These are phyloP conservation scores for Colletotrichum phormii DNA, from an alignment of 2,329 filamentous ascomycete species.

Conservation along the genomic window DNA sequence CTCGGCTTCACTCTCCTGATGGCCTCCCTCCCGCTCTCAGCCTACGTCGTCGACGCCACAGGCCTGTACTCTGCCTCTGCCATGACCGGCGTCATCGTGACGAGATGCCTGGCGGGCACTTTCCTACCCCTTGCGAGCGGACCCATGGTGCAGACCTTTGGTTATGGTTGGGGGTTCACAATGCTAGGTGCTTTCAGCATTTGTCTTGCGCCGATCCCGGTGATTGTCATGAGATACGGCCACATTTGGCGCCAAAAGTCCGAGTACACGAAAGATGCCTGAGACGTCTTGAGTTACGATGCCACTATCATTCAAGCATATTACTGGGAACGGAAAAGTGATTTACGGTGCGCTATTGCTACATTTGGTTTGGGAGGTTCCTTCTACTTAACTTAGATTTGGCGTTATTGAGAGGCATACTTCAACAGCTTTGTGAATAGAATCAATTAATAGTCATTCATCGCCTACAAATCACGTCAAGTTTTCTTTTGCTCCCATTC, in stretches of 20 bases:
- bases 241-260: constrained; percentile 62
- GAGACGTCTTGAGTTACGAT: constrained; percentile 13
- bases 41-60: constrained; percentile 69
- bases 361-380: neutral
- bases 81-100: constrained; percentile 67
- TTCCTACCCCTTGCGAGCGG: constrained; percentile 65
- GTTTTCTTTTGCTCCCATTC: neutral
- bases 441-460: neutral
- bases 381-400: neutral
- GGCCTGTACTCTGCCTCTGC: constrained; percentile 67
- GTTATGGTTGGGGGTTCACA: constrained; percentile 64
- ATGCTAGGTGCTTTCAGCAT: constrained; percentile 56
- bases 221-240: constrained; percentile 63
- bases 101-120: constrained; percentile 66
- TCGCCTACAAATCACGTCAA: too few species aligned
- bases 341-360: neutral
- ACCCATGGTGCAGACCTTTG: constrained; percentile 59
- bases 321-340: neutral
- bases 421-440: neutral
- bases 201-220: constrained; percentile 60
- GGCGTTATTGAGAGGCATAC: neutral
- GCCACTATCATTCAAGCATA: neutral
- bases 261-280: constrained; percentile 57
- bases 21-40: constrained; percentile 60
- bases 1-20: constrained; percentile 60